Base-by-base conservation (phyloP, 1,139 yeast genomes). In the Candida tropicalis region DNA sequence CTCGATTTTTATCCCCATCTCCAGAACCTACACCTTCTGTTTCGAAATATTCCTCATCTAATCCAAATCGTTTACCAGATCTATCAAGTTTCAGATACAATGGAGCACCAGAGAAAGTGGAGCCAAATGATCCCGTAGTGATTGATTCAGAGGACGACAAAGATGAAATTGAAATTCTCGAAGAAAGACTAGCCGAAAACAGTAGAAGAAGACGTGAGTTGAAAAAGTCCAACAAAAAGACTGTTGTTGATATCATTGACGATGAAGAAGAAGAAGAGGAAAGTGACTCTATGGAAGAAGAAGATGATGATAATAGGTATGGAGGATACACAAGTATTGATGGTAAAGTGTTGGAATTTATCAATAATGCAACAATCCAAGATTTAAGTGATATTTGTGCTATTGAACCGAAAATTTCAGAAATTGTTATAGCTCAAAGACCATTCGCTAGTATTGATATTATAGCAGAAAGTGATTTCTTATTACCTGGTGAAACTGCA, bases 341-440 rank as follows among this genome's bases (percentile, higher is more conserved):
- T 55, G 69, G 70, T 12, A 82, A 88, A 46, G 81, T 90, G 24
- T 68, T 91, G 43, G 80, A 82, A 40, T 90, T 93, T 56, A 71
- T 93, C 53, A 93, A 93, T 60, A 79, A 80, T 23, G 93, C 96
- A 0, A 77, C 87, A 10, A 71, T 72, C 2, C 81, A 82, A 45
- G 97, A 91, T 59, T 70, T 93, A 40, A 78, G 84, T 11, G 99
- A 93, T 63, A 79, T 90, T 29, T 81, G 95, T 12, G 82, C 82
- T 13, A 80, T 90, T 41, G 73, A 82, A 2, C 83, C 87, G 10
- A 79, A 74, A n/a, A 69, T 79, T 28, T 96, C 96, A 0, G 76
- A 80, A 34, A 53, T 69, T 5, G 69, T 95, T 26, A 72, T 87
- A 9, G 63, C 73, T 2, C 71, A 73, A 45, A 73, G 99, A 53